Base-by-base conservation (phyloP, 177 flowering plant species). In the Vitis hybrid region DNA sequence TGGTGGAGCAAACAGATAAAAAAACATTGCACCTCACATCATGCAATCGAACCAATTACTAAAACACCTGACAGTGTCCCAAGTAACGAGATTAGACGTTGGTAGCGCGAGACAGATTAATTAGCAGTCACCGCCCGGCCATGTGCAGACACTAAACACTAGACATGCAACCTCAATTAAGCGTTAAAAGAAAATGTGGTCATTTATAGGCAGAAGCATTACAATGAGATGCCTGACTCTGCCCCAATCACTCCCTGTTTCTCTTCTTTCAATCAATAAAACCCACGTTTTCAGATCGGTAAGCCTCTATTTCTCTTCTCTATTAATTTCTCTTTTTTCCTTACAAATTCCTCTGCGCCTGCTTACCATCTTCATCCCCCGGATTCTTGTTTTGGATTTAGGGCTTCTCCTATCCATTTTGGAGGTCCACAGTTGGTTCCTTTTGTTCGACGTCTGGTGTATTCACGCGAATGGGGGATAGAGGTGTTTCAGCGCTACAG, bases 401-500 rank as follows among this genome's bases (percentile, higher is more conserved):
- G 76, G 78, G 74, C 26, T 23, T 63, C 50, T 30, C 32, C 56
- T 4, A 19, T 60, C 58, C 56, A 49, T 39, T 23, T 60, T 70
- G 72, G 34, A 62, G 65, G 26, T 63, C 75, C 54, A 48, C 63
- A 52, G 62, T 59, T 76, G 77, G 84, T 26, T 68, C 78, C 12
- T 77, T 74, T 56, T 74, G 74, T 55, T 79, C 79, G 13, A 77
- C 70, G 17, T 34, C 78, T 50, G 48, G 54, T 17, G 60, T 55
- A 48, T 60, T 26, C 21, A 48, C 56, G 63, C 51, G 52, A 62
- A 70, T 68, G 75, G 81, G 32, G 17, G 74, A 74, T 49, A 72
- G 55, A 60, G 66, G 64, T 11, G 64, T 64, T 15, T 62, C 69
- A 7, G 52, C 79, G 23, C 34, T 76, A 1, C 71, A 68, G 62